Base-by-base conservation (phyloP, 225 moss, liverwort and hornwort genomes). In the Polytrichum formosum region DNA sequence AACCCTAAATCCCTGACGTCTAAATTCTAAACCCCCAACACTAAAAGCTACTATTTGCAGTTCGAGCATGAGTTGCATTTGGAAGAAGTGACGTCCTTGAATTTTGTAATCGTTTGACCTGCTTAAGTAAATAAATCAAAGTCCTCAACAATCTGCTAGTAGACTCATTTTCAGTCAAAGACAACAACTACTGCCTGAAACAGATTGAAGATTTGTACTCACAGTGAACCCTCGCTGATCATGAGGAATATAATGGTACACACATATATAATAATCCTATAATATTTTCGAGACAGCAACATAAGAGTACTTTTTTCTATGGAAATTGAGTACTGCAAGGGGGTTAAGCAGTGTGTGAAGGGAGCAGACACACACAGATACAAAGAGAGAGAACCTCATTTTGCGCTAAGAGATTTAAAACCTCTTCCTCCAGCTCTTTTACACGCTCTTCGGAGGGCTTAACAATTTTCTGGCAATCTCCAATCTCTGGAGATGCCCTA, bases 341-440 rank as follows among this genome's bases (percentile, higher is more conserved):
- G 61, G 26, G 5, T 63, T 26, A 16, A 22, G 62, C 1, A 63
- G 25, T 27, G 62, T 17, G 26, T 5, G 62, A 63, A 9, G 26
- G 2, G 62, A 63, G 5, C 25, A 63, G 21, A 59, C 58, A 70
- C 28, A 70, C 46, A 58, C 58, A 22, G 9, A 6, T 6, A 6
- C 26, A 61, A 21, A 53, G 18, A 71, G 60, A 62, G 0, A 63
- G 62, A 31, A 71, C 71, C 71, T 71, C 33, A 71, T 59, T 61
- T 23, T 71, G 30, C 17, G 46, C 71, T 63, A 26, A 62, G 18
- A 71, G 71, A 53, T 33, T n/a, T 1, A 53, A 30, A 62, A 71
- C 46, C 5, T 37, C 25, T 23, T 46, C 35, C 35, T 71, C 71
- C 35, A 71, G 35, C 25, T 53, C 35, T 26, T 53, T 61, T 13